Percentiles rank a stretch among this genome's conserved stretches.
phyloP scores from a whole-genome alignment of 2,329 filamentous ascomycete genomes.

The Diaporthe batatas region DNA sequence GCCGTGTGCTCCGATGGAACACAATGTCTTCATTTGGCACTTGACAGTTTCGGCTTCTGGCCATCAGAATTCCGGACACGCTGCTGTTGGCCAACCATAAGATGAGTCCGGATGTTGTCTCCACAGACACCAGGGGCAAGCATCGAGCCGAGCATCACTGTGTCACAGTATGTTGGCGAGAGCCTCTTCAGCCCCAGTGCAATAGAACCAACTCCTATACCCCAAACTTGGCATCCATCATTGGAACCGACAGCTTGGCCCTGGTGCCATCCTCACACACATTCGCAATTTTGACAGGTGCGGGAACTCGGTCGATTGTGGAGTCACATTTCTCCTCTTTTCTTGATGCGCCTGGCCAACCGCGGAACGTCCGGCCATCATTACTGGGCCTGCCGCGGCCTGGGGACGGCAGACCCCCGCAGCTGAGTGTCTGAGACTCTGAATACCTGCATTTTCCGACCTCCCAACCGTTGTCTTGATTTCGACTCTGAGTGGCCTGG shows the following conservation, averaged over 20 bases:
- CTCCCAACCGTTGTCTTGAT: too few species aligned
- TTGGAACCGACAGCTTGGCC: background rate
- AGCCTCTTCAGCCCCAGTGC: background rate
- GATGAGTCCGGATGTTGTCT: background rate
- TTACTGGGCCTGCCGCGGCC: background rate
- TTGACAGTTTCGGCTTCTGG: background rate
- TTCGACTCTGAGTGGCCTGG: background rate
- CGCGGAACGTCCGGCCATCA: slow-evolving; percentile 14
- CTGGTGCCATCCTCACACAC: background rate
- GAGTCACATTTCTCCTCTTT: background rate
- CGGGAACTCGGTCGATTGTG: background rate
- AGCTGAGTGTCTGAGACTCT: background rate
- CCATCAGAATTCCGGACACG: background rate
- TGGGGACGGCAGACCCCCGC: background rate
- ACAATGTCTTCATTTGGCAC: background rate
- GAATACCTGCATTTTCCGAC: background rate
- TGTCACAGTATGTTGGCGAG: too few species aligned
- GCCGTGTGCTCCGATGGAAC: background rate
- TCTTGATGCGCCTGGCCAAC: background rate
- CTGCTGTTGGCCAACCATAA: slow-evolving; percentile 1
- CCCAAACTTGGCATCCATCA: background rate
- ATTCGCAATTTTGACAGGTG: slow-evolving; percentile 15
- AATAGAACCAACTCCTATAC: background rate
- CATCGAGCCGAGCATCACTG: background rate
- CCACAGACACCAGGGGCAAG: slow-evolving; percentile 7